Percentiles rank a stretch among this genome's conserved stretches.
phyloP scores from a whole-genome alignment of 2,329 filamentous ascomycete genomes.

The Sporothrix phasma region DNA sequence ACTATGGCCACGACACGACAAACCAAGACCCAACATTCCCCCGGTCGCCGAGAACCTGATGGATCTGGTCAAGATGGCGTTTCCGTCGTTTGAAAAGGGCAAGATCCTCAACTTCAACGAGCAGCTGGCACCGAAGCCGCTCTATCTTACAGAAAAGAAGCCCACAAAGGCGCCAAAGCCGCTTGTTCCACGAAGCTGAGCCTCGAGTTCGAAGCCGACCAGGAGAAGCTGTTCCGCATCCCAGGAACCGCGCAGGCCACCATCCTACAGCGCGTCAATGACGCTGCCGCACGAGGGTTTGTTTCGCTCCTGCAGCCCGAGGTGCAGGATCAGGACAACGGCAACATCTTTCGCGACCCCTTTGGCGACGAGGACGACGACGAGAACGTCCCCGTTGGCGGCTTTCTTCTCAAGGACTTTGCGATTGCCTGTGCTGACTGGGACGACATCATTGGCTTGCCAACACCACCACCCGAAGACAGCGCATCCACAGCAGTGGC shows the following conservation, averaged over 20 bases:
- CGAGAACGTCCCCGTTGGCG: conserved; percentile 58
- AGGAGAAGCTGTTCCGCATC: conserved; percentile 78
- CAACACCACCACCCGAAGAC: conserved; percentile 23
- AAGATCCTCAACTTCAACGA: conserved; percentile 70
- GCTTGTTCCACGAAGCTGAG: conserved; percentile 80
- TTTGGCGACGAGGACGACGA: conserved; percentile 36
- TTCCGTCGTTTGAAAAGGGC: conserved; percentile 69
- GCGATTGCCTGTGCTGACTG: conserved; percentile 81
- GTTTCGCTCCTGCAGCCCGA: conserved; percentile 34
- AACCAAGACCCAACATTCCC: conserved; percentile 57
- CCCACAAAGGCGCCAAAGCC: conserved; percentile 71
- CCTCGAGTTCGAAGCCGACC: conserved; percentile 75
- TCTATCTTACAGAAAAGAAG: conserved; percentile 67
- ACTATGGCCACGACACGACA: conserved; percentile 36
- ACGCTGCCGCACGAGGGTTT: conserved; percentile 39
- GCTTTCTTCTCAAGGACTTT: conserved; percentile 69
- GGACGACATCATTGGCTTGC: conserved; percentile 52
- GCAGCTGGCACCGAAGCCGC: conserved; percentile 70
- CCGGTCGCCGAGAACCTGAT: conserved; percentile 61
- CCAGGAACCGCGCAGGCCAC: conserved; percentile 45
- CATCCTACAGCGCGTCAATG: conserved; percentile 48
- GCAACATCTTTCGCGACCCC: conserved; percentile 29
- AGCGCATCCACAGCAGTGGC: conserved; percentile 17
- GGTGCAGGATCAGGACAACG: conserved; percentile 33
- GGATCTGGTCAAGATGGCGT: conserved; percentile 69